These are phyloP conservation scores for Melaleuca alternifolia DNA, from an alignment of 345 rosid species.

Conservation along the genomic window DNA sequence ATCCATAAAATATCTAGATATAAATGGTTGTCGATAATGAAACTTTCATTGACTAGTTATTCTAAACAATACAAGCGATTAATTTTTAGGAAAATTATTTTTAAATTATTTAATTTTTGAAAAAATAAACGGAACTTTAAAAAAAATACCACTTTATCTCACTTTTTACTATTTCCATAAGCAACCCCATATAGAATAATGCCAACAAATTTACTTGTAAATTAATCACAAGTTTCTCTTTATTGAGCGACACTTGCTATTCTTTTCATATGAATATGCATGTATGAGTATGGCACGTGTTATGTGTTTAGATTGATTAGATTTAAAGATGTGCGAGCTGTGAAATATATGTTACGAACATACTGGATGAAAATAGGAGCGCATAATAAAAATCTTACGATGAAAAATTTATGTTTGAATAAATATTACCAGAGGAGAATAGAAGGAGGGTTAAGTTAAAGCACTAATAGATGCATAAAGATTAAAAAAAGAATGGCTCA, in stretches of 20 bases:
- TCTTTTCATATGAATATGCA: too few species aligned
- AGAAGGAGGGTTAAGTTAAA: background rate
- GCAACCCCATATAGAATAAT: background rate
- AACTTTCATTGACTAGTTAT: too few species aligned
- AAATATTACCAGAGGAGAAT: background rate
- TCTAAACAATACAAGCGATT: too few species aligned
- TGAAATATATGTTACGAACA: background rate
- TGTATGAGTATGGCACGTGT: accelerated
- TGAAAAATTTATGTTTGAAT: background rate
- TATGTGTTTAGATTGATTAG: too few species aligned
- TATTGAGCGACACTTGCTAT: too few species aligned
- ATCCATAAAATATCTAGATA: too few species aligned
- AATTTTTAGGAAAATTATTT: too few species aligned
- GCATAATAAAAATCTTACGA: background rate
- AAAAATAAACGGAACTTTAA: too few species aligned
- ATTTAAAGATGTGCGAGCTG: accelerated
- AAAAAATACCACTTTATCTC: background rate
- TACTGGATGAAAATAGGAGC: background rate
- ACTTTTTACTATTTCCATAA: background rate
- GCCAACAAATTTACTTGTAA: background rate
- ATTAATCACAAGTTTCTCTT: accelerated
- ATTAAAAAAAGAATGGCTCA: background rate
- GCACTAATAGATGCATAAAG: too few species aligned
- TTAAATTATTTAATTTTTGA: too few species aligned
- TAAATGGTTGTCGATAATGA: too few species aligned